Conservation (phyloP, 768 basidiomycete species). For the Austroboletus festivus region DNA sequence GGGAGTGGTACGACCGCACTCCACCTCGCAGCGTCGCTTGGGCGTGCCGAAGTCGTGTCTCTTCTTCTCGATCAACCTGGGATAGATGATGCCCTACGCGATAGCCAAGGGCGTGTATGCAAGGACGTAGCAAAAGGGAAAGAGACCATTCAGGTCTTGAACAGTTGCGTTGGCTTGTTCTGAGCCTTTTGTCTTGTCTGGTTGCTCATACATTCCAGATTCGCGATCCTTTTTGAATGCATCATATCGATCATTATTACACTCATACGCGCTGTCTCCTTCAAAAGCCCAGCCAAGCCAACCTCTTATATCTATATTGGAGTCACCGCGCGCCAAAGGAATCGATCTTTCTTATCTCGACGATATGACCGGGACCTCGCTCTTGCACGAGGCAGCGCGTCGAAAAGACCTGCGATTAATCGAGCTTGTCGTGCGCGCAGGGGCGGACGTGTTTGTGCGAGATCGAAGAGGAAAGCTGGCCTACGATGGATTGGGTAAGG, state of each 20-base stretch:
- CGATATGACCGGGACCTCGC: slow-evolving; percentile 66
- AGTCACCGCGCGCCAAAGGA: slow-evolving; percentile 63
- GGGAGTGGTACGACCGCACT: slow-evolving; percentile 71
- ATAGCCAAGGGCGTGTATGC: slow-evolving; percentile 63
- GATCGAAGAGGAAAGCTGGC: slow-evolving; percentile 71
- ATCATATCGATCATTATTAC: slow-evolving; percentile 69
- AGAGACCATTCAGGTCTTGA: slow-evolving; percentile 63
- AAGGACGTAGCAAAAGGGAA: slow-evolving; percentile 70
- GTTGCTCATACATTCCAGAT: slow-evolving; percentile 42
- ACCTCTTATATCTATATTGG: slow-evolving; percentile 55
- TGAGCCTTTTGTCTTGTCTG: not conserved
- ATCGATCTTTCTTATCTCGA: slow-evolving; percentile 82
- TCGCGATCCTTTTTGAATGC: slow-evolving; percentile 75
- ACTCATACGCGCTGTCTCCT: slow-evolving; percentile 68
- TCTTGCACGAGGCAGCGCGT: slow-evolving; percentile 85
- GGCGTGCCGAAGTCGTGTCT: slow-evolving; percentile 67
- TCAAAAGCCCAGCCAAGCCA: slow-evolving; percentile 37
- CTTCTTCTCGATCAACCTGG: slow-evolving; percentile 75
- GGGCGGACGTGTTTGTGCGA: slow-evolving; percentile 86
- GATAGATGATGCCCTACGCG: slow-evolving; percentile 75
- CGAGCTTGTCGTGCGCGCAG: slow-evolving; percentile 80
- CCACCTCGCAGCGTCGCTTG: slow-evolving; percentile 69
- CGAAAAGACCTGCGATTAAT: slow-evolving; percentile 78
- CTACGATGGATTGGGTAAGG: slow-evolving; percentile 67
- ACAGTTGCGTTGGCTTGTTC: slow-evolving; percentile 45